Base-by-base conservation (phyloP, 2,329 filamentous ascomycete species). In the Pseudocercospora fijiensis region DNA sequence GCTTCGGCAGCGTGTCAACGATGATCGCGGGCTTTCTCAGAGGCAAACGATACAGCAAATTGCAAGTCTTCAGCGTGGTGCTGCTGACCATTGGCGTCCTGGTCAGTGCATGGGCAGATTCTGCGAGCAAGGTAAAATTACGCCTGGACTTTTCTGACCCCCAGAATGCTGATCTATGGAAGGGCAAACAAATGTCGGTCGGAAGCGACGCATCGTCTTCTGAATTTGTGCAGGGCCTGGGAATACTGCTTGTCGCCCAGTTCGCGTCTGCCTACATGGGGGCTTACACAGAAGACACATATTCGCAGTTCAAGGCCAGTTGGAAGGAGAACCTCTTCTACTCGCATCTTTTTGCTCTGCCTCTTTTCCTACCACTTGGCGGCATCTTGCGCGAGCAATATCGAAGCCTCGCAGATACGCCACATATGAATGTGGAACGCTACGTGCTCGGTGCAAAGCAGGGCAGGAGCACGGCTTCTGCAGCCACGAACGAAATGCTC, bases 251-350 rank as follows among this genome's bases (percentile, higher is more conserved):
- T 52, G 76, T 96, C 41, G 95, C 95, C 1, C 95, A 99, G 78
- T 79, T 96, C 4, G 84, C 98, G 22, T 96, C 92, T 7, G 92
- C 95, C 22, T 90, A 93, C 73, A 97, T 33, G 28, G 95, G 95
- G 4, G 85, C 97, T 28, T 98, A 96, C 76, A 94, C 94, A 0
- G 93, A 99, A 76, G 88, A 92, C 69, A 91, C 93, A 0, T 99
- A 98, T 79, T 85, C 85, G 63, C 85, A 84, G 62, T 92, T 96
- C 76, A 92, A 93, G 5, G 90, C 90, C 28, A 90, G 95, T 76
- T 98, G 95, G 92, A 90, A 89, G 71, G 95, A 98, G 77, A 96
- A 96, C 69, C 84, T 99, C 11, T 98, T 99, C 80, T 99, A 98
- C 80, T 96, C 91, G 22, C 87, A 89, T 69, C 76, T 91, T 7